Base-by-base conservation (phyloP, 352 stramenopile species). In the Globisporangium camurandrum region DNA sequence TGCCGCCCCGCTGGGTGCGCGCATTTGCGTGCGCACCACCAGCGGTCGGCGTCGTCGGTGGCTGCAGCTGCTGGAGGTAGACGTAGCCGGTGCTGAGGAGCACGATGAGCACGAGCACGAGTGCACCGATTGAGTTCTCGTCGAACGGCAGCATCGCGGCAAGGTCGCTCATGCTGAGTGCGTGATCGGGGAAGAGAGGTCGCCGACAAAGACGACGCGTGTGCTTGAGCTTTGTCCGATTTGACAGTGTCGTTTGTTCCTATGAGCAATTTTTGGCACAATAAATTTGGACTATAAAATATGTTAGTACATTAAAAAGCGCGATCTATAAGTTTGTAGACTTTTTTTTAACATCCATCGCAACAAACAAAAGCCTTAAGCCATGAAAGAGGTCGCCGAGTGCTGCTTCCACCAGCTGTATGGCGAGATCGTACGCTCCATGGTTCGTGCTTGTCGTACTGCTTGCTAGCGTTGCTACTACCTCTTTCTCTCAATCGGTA, bases 381-480 rank as follows among this genome's bases (percentile, higher is more conserved):
- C 14, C 5, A 88, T 89, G 78, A 91, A 88, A 54, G 83, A 93
- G 45, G 78, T 93, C 33, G 80, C 83, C 2, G 83, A 93, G 40
- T 81, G 77, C 61, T 86, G 80, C 72, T 90, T 93, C 69, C 75
- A 88, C 68, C 83, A 93, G 66, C 73, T 93, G 54, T 93, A 87
- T 50, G 83, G 71, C 43, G 80, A 93, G 67, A 69, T 90, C 36
- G 81, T 93, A 68, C 80, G 83, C 59, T 88, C 80, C 11, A 82
- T 92, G 80, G 83, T 92, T 48, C 56, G 62, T 69, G 0, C 19
- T 4, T 26, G n/a, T 11, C n/a, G n/a, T n/a, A n/a, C n/a, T n/a
- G n/a, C n/a, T n/a, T n/a, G n/a, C n/a, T n/a, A n/a, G n/a, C n/a
- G n/a, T n/a, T n/a, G 23, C 4, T n/a, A 3, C 23, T n/a, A 4